Evolutionary conservation across 2,329 filamentous ascomycete genomes (phyloP), one percentile per base, ranked within the genome.

Genomic region (Phaeomoniella chlamydospora): DNA sequence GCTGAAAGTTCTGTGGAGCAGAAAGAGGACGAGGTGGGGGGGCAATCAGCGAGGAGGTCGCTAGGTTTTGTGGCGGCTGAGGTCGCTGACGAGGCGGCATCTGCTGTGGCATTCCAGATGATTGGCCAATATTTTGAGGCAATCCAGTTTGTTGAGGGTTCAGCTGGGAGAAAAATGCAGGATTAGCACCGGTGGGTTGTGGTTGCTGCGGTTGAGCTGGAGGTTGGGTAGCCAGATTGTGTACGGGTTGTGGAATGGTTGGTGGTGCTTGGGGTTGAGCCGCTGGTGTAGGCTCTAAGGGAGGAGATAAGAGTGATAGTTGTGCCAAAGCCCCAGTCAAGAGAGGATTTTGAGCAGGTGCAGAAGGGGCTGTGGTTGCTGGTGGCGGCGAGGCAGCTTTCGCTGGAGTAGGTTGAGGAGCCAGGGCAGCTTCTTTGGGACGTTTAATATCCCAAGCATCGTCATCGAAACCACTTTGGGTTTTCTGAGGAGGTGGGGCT

Each of bases 361-460:
- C 48, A 13, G 65, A 49, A 11, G 60, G 47, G 12, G 61, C 49
- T 15, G 66, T 47, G 18, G 59, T 52, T 33, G 65, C 44, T 30
- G 53, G 39, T 18, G 57, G 32, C 37, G 53, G 22, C n/a, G 6
- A n/a, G 9, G n/a, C 22, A n/a, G n/a, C n/a, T n/a, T n/a, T n/a
- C 22, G 22, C 36, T 45, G 41, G 44, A 31, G 58, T 41, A 45
- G 61, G 44, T 44, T 55, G 38, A 35, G 57, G 18, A n/a, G 43
- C 44, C 15, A 42, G 17, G 3, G 44, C 15, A 35, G 58, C 46
- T 37, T 77, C 71, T 52, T 76, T 80, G 11, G 80, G 72, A 13
- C 85, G 83, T 61, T 94, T 94, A 34, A 94, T 80, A 49, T 92
- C 84, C 90, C 90, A 98, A 5, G 90, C 90, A 62, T 96, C 85